These are phyloP conservation scores for Lathyrus aphaca DNA, from an alignment of 306 rosid genomes.

Conservation along the genomic window DNA sequence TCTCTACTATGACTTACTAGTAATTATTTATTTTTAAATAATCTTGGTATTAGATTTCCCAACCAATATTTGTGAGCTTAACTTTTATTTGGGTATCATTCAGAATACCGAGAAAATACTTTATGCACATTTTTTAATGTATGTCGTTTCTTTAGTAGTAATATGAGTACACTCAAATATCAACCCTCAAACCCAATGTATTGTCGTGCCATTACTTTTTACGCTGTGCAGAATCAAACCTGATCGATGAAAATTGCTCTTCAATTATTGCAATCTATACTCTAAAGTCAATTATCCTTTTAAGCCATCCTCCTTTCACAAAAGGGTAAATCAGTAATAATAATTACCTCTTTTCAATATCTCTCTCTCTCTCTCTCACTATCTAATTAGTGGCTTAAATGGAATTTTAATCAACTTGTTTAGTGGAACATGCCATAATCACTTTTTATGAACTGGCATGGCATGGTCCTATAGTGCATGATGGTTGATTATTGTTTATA, in stretches of 20 bases:
- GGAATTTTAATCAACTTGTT: slow-evolving; percentile 38
- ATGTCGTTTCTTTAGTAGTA: not conserved
- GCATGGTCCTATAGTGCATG: slow-evolving; percentile 48
- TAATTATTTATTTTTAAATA: no score
- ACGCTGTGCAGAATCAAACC: slow-evolving; percentile 26
- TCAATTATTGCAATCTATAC: slow-evolving; percentile 42
- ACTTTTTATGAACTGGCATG: slow-evolving; percentile 49
- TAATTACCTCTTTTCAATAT: not conserved
- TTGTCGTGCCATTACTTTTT: slow-evolving; percentile 3
- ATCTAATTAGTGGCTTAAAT: slow-evolving; percentile 38
- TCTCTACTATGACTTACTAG: no score
- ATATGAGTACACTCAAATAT: not conserved
- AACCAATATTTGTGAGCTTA: not conserved
- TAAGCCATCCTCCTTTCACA: slow-evolving; percentile 22
- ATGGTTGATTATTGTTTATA: slow-evolving; percentile 53
- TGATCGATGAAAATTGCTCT: slow-evolving; percentile 32
- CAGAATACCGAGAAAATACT: not conserved
- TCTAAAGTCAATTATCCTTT: slow-evolving; percentile 36
- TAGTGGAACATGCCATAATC: slow-evolving; percentile 64
- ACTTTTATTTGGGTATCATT: not conserved
- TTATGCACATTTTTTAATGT: not conserved
- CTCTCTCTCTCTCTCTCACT: slow-evolving; percentile 3
- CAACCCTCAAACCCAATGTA: not conserved
- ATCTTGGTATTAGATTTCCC: no score
- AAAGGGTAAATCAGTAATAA: slow-evolving; percentile 32